These are phyloP conservation scores for Sporothrix brunneoviolacea DNA, from an alignment of 2,329 filamentous ascomycete genomes.

Conservation along the genomic window DNA sequence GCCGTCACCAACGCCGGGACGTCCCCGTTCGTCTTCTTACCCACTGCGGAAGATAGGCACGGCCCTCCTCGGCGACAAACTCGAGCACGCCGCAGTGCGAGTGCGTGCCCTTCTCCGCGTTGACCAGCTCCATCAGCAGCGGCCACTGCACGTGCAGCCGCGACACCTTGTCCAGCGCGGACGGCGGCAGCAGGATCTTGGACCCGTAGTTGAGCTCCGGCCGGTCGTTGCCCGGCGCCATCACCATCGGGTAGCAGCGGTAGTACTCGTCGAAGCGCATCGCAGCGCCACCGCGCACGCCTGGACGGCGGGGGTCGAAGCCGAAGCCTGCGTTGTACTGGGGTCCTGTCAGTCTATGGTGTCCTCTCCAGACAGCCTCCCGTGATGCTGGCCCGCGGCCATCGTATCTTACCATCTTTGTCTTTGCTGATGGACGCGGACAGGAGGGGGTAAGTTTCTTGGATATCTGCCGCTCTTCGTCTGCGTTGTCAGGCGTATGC, in stretches of 20 bases:
- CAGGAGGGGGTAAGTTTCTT: too few relatives aligned
- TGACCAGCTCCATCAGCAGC: slow-evolving; percentile 92
- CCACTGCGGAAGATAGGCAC: slow-evolving; percentile 95
- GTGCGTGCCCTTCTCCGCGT: slow-evolving; percentile 70
- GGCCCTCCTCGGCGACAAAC: slow-evolving; percentile 95
- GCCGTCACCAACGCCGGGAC: too few relatives aligned
- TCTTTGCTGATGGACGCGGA: too few relatives aligned
- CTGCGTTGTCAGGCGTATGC: too few relatives aligned
- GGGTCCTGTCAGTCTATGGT: too few relatives aligned
- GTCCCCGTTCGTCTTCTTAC: slow-evolving; percentile 37
- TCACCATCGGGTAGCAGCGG: slow-evolving; percentile 89
- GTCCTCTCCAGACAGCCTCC: too few relatives aligned
- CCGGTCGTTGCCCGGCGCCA: slow-evolving; percentile 86
- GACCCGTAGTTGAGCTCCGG: slow-evolving; percentile 91
- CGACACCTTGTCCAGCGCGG: slow-evolving; percentile 92
- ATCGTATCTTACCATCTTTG: too few relatives aligned
- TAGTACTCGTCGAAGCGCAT: slow-evolving; percentile 98
- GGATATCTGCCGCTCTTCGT: too few relatives aligned
- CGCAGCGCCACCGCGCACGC: slow-evolving; percentile 41
- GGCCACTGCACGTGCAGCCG: slow-evolving; percentile 95
- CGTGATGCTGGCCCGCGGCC: too few relatives aligned
- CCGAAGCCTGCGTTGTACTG: slow-evolving; percentile 11
- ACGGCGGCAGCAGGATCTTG: slow-evolving; percentile 96
- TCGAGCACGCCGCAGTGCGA: slow-evolving; percentile 94
- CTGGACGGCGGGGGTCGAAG: slow-evolving; percentile 23